Base-by-base conservation (phyloP, 768 basidiomycete species). In the Pleurotus djamor region DNA sequence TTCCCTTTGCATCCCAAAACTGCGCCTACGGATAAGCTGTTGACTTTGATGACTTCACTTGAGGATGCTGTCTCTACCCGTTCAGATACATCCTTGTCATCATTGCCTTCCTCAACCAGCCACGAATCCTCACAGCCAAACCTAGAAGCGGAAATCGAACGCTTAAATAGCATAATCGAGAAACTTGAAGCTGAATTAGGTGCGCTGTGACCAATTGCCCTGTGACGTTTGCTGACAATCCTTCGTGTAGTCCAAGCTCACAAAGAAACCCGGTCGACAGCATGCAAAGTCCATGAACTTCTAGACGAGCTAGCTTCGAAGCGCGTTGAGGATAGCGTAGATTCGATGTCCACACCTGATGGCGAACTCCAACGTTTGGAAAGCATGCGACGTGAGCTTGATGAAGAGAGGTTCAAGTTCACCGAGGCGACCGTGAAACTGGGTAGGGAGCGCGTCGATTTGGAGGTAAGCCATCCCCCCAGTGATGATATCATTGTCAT, bases 351-450 rank as follows among this genome's bases (percentile, higher is more conserved):
- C 13, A 75, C 69, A n/a, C 80, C 86, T 13, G 85, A 89, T 61
- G 78, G 79, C 37, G 84, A 87, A 65, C 78, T 73, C 41, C 78
- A 83, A 52, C 76, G 79, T 33, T 68, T 91, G 35, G 82, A 84
- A 34, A 74, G 68, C 14, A 76, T 86, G 55, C 78, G 73, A 65
- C 72, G 70, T 55, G 81, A 87, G 47, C 82, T 93, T 4, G 86
- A 91, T 52, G 74, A 79, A 14, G 89, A 93, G 63, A 81, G 87
- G 8, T 74, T 74, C 55, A 83, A 83, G 60, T 84, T 90, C 62
- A 84, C 85, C 0, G 83, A 86, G 60, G 86, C 86, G 17, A 79
- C 86, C 10, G 72, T 89, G 16, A 79, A 77, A 59, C 72, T 93
- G 28, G 84, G 84, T 0, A 80, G 82, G 63, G 90, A 92, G 58